Conservation (phyloP, 202 grass and related monocot species). For the Brachypodium distachyon region DNA sequence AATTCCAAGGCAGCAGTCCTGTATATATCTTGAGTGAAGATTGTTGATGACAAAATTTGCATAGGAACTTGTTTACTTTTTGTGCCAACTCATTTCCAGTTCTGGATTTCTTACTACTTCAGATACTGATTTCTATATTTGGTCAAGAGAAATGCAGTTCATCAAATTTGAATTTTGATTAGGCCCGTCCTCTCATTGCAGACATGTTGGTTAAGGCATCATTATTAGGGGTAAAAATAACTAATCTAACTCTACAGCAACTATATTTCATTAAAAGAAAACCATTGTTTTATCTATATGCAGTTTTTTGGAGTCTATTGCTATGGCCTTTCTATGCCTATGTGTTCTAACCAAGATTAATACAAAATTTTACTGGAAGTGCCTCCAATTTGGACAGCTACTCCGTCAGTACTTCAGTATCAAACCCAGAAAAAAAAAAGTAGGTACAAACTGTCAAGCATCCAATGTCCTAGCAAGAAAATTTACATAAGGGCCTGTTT, state of each 20-base stretch:
- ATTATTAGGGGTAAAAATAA: neutral
- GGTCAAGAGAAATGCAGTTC: neutral
- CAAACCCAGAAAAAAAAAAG: neutral
- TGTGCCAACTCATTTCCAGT: neutral
- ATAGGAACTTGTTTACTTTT: neutral
- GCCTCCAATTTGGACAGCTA: neutral
- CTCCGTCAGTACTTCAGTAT: neutral
- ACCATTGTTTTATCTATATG: neutral
- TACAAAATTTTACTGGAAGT: neutral
- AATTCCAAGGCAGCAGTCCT: neutral
- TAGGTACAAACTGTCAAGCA: neutral
- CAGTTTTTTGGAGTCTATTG: neutral
- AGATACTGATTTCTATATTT: neutral
- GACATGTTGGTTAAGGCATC: neutral
- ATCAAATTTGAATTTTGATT: neutral
- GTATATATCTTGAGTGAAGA: neutral
- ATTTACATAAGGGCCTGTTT: neutral
- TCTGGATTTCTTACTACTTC: neutral
- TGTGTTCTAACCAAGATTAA: neutral
- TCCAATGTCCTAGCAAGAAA: neutral
- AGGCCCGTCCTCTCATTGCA: neutral
- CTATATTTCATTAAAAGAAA: neutral
- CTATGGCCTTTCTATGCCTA: neutral
- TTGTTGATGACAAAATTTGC: neutral
- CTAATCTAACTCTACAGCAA: neutral